Evolutionary conservation across 805 yeast species (phyloP).

Genomic region (Cyberlindnera japonica): DNA sequence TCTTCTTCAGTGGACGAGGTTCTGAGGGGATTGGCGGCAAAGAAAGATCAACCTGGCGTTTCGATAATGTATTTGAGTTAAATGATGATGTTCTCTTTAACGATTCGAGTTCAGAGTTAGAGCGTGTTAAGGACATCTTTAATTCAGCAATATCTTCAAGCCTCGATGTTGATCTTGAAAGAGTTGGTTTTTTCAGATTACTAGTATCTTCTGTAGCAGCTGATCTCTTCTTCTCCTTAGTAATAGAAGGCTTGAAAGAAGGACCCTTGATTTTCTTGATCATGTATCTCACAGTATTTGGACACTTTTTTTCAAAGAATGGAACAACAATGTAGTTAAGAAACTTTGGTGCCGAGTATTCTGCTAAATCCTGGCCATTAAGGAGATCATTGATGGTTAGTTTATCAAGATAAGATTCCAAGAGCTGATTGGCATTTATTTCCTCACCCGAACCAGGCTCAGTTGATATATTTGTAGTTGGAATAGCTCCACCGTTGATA

Average conservation of each 20-base stretch:
- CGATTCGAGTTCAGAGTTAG: conserved; percentile 24
- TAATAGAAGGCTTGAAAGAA: conserved; percentile 13
- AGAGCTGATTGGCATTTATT: conserved; percentile 28
- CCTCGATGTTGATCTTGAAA: conserved; percentile 21
- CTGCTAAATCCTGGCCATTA: conserved; percentile 11
- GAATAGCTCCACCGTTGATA: conserved; percentile 41
- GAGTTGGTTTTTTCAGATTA: conserved; percentile 14
- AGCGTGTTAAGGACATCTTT: conserved; percentile 15
- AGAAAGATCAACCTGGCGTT: conserved; percentile 27
- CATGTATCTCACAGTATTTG: conserved; percentile 42
- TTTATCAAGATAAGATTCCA: conserved; percentile 48
- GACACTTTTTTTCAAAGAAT: conserved; percentile 46
- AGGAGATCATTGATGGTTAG: conserved; percentile 52
- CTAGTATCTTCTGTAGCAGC: background rate
- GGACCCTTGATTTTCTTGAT: conserved; percentile 44
- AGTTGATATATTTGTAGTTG: background rate
- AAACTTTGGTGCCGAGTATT: conserved; percentile 34
- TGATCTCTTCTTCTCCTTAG: conserved; percentile 7
- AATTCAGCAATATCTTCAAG: conserved; percentile 24
- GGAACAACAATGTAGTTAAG: conserved; percentile 51
- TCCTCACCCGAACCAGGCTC: background rate
- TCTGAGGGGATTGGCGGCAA: conserved; percentile 18
- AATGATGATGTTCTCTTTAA: conserved; percentile 25
- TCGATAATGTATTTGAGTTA: conserved; percentile 23
- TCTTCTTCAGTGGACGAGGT: conserved; percentile 10